Evolutionary conservation across 2,329 filamentous ascomycete genomes (phyloP).

Genomic region (Aspergillus neotritici): DNA sequence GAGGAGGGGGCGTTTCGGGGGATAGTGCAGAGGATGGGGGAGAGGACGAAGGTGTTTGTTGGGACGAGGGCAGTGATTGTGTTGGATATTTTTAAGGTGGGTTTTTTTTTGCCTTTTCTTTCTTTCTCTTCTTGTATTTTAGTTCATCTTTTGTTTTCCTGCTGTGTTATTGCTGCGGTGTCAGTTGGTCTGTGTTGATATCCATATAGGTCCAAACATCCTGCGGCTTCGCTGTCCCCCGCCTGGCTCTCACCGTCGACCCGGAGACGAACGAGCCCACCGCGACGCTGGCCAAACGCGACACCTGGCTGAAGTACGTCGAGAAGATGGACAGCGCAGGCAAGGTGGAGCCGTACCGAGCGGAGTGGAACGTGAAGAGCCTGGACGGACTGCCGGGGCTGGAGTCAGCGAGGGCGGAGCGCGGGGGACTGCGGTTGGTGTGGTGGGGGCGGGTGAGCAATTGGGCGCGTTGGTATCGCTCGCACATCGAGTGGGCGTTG

Average conservation of each 20-base stretch:
- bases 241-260: slow-evolving; percentile 41
- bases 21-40: slow-evolving; percentile 45
- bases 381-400: slow-evolving; percentile 58
- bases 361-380: slow-evolving; percentile 50
- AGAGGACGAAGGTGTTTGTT: slow-evolving; percentile 42
- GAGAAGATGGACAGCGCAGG: slow-evolving; percentile 47
- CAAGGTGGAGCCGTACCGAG: slow-evolving; percentile 52
- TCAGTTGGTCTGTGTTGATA: neutral
- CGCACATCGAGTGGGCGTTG: slow-evolving; percentile 19
- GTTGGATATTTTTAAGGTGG: slow-evolving; percentile 56
- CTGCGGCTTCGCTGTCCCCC: slow-evolving; percentile 61
- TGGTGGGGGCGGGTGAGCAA: slow-evolving; percentile 37
- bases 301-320: slow-evolving; percentile 52
- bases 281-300: slow-evolving; percentile 47
- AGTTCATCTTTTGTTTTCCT: neutral
- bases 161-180: neutral
- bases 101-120: slow-evolving; percentile 2
- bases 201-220: slow-evolving; percentile 49
- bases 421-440: slow-evolving; percentile 41
- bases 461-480: slow-evolving; percentile 14
- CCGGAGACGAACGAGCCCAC: slow-evolving; percentile 16
- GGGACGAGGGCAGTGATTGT: slow-evolving; percentile 57
- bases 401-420: slow-evolving; percentile 47
- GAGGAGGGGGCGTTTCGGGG: slow-evolving; percentile 47
- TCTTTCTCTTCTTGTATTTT: neutral